Evolutionary conservation across 2,329 filamentous ascomycete species (phyloP), one percentile per base, ranked within the genome.

Genomic region (Colletotrichum scovillei): DNA sequence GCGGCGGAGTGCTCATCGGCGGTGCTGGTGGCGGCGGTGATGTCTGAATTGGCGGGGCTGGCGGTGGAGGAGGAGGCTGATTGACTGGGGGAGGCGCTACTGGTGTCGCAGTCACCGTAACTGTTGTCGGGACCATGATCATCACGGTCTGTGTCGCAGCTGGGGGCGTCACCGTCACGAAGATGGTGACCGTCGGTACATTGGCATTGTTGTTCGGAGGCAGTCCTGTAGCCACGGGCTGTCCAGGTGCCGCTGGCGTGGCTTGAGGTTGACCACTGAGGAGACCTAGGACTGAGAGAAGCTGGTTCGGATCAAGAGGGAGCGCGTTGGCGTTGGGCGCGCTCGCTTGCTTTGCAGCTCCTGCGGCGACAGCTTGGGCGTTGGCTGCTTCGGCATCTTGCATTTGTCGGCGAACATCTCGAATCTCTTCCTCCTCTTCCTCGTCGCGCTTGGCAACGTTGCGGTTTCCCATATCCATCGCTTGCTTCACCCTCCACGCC

Each of bases 151-250:
- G 30, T 1, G 59, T 64, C 30, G 32, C 66, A 12, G 71, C 28
- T 2, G 70, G 59, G 0, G 32, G 67, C 9, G 71, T 69, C 6
- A 72, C 65, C 5, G 69, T 73, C 5, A 73, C 60, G 22, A 73
- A 73, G 16, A 70, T 53, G 7, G 71, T 73, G 22, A 73, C 71
- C 7, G 71, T 73, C 5, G 71, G 71, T 8, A 73, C 60, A 4
- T 73, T 73, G 9, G 71, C 67, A 11, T 71, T 71, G 24, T 73
- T 73, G 26, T 73, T 73, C 30, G 69, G 69, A 12, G 69, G 65
- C 22, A 71, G 6, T 3, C 56, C 35, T 11, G 53, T 62, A 4
- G 42, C 42, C 16, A 19, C 55, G 24, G 2, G 70, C 12, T 19
- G 26, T 49, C 42, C 24, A n/a, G 28, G 22, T 24, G 60, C 55